Base-by-base conservation (phyloP, 108 stramenopile genomes). In the Cylindrotheca closterium region DNA sequence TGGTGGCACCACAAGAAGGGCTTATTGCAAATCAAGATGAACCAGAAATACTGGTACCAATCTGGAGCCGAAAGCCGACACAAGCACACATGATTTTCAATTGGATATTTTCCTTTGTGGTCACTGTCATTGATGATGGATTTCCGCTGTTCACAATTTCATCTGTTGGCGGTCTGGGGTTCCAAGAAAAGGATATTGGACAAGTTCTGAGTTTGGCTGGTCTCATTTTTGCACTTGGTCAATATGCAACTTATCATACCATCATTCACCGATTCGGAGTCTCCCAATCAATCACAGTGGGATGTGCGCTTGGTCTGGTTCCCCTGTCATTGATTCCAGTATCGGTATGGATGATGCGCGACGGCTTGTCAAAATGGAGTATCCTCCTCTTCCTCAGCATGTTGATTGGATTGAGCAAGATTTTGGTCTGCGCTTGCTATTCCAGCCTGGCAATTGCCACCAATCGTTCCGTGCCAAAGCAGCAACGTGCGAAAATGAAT, bases 61-160 rank as follows among this genome's bases (percentile, higher is more conserved):
- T 42, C 37, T 42, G 37, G 37, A 42, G 37, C 15, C 37, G 45
- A 54, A 10, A 4, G 37, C 25, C 51, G n/a, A 85, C 83, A 10
- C 58, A 81, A 31, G 15, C 27, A 2, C 81, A 76, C 59, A 31
- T 84, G 19, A 54, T 80, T 3, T 70, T 63, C 0, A 82, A 90
- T 52, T 86, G 89, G 85, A 45, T 71, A 1, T 81, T 70, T 50
- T 78, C 89, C 1, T 83, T 90, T 60, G 67, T 74, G 17, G 52
- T 66, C 7, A 58, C 79, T 10, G 29, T 49, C 23, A 54, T 84
- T 0, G 81, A 77, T 57, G 89, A 90, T 62, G 65, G 58, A 17
- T 87, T 90, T 62, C 89, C 89, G 2, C 71, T 90, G 0, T 90
- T 78, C 65, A 81, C 80, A 53, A 85, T 90, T 27, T 82, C 85